A percentile compares a stretch with the other conserved stretches of the same genome.
These are phyloP conservation scores for Talaromyces sp. DNA, from an alignment of 2,329 filamentous ascomycete species.

Conservation along the genomic window DNA sequence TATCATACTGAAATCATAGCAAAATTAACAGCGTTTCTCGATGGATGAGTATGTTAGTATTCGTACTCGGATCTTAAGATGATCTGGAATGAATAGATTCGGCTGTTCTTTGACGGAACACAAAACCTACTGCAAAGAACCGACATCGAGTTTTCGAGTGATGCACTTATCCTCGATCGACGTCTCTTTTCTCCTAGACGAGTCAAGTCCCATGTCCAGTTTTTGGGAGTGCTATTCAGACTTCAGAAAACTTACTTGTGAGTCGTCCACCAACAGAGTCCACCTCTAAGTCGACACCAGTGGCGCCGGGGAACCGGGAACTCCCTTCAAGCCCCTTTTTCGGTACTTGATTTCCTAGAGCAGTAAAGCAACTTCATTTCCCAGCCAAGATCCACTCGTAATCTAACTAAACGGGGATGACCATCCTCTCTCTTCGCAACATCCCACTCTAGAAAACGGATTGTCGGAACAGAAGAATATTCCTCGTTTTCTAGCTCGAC, in stretches of 20 bases:
- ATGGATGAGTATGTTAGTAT: background rate
- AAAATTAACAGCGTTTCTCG: background rate
- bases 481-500: constrained; percentile 4
- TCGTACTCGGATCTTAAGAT: background rate
- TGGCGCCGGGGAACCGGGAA: constrained; percentile 14
- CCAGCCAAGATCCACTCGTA: background rate
- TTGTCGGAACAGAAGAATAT: background rate
- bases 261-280: background rate
- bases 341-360: constrained; percentile 2
- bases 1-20: too few relatives aligned
- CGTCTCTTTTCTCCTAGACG: background rate
- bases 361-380: background rate
- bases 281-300: background rate
- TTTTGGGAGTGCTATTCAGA: background rate
- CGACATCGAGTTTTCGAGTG: background rate
- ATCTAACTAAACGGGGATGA: background rate
- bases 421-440: background rate
- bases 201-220: background rate
- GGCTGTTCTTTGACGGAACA: background rate
- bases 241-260: background rate
- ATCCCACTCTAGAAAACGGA: background rate
- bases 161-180: background rate
- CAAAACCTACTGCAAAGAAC: background rate
- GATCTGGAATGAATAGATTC: background rate
- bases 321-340: constrained; percentile 5